Conservation (phyloP, 1,284 basidiomycete genomes). For the Marasmius sp. region DNA sequence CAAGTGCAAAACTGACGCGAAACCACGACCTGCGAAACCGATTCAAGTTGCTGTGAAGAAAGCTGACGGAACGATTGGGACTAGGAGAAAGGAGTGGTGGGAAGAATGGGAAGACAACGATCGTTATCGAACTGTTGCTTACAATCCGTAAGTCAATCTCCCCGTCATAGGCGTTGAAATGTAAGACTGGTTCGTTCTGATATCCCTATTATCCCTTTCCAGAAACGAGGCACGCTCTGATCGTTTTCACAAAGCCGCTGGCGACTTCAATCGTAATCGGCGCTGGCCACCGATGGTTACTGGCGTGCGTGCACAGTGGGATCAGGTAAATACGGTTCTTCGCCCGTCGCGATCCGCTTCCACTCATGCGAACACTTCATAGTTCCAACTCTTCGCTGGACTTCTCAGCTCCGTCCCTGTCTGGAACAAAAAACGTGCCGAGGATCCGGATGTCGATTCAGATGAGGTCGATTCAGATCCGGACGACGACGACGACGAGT, state of each 20-base stretch:
- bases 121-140: conserved; percentile 24
- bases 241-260: conserved; percentile 53
- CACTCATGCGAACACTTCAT: conserved; percentile 5
- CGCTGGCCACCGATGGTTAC: conserved; percentile 48
- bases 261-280: conserved; percentile 55
- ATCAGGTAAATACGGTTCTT: conserved; percentile 43
- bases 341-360: background rate
- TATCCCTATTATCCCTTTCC: background rate
- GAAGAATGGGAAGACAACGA: conserved; percentile 68
- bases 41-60: background rate
- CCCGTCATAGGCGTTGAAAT: conserved; percentile 22
- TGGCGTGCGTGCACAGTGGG: conserved; percentile 55
- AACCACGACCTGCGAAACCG: background rate
- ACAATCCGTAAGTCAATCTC: conserved; percentile 42
- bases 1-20: background rate
- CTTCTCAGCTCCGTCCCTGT: conserved; percentile 37
- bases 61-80: background rate
- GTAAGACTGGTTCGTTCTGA: conserved; percentile 16
- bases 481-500: conserved; percentile 21
- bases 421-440: conserved; percentile 28
- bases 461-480: conserved; percentile 14
- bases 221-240: conserved; percentile 49
- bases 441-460: conserved; percentile 22
- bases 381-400: conserved; percentile 61
- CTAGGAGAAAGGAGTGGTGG: conserved; percentile 49